Base-by-base conservation (phyloP, 768 basidiomycete genomes). In the Phanerodontia chrysosporium region DNA sequence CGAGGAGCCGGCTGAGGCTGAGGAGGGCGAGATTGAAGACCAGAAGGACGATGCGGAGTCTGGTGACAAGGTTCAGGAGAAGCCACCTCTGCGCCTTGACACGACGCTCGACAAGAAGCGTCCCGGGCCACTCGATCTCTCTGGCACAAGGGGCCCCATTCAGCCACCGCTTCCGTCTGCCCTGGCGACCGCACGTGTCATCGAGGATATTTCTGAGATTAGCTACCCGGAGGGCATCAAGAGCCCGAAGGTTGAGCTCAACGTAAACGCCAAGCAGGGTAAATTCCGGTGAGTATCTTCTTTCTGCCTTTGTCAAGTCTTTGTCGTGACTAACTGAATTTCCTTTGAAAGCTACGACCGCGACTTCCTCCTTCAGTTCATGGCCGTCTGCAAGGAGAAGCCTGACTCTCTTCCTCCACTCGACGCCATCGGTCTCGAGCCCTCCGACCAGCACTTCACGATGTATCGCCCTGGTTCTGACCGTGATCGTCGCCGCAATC, bases 311-410 rank as follows among this genome's bases (percentile, higher is more conserved):
- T 3, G 12, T 24, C 29, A 18, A 10, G 39, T 18, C 39, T 53
- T 62, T 30, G 49, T 28, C 18, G 14, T 35, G 35, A 35, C 24
- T 54, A 9, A 51, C 27, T 18, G 49, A 60, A 57, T 21, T 16
- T 14, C 10, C n/a, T 57, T 25, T 51, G 35, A 24, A 61, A 93
- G 96, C 67, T 99, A 99, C 71, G 94, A 98, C 72, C 93, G 95
- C 35, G 93, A 95, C 21, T 99, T 99, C 85, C 82, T 99, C 25
- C 75, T 99, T 59, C 96, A 99, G 70, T 99, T 99, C 77, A 95
- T 97, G 91, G 74, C 76, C 24, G 75, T 96, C 60, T 99, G 97
- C 80, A 91, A 86, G 72, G 96, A 98, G 76, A 95, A 95, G 73
- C 96, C 97, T 2, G 93, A 92, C 55, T 80, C 83, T 57, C 86